Base-by-base conservation (phyloP, 495 filamentous ascomycete species). In the Aeminium ludgeri region DNA sequence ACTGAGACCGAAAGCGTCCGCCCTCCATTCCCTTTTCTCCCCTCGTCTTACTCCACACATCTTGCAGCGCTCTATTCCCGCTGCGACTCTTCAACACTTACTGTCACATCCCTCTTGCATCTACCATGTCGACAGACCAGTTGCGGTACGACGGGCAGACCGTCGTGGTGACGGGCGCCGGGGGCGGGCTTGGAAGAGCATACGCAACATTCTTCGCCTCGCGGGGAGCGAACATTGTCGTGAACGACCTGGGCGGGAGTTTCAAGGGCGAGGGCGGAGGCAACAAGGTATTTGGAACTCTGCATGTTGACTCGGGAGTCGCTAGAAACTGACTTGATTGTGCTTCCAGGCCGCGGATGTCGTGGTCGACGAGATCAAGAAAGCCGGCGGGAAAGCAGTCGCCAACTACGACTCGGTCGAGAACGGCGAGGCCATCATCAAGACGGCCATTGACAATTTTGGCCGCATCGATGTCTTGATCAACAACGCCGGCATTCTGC, bases 391-490 rank as follows among this genome's bases (percentile, higher is more conserved):
- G 59, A 92, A 94, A 67, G 91, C 89, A 40, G 86, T 93, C 23
- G 85, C 91, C 58, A 96, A 93, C 71, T 97, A 97, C 68, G 79
- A 96, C 74, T 86, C 79, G 61, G 89, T 97, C 53, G 82, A 85
- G 65, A 71, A 89, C 56, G 89, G 89, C 48, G 91, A 96, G 30
- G 75, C 67, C 56, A 96, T 97, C 60, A 93, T 97, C 66, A 80
- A 94, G 43, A 95, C 89, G 16, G 91, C 89, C 49, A 85, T 96
- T 55, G 74, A 87, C 66, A 72, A 68, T 48, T 97, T 86, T 54
- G 91, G 89, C 49, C 80, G 86, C 48, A 74, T 97, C 58, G 89
- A 97, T 63, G 67, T 97, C 35, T 76, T 97, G 48, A 74, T 96
- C 61, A 97, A 97, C 72, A 97, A 96, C 58, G 89, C 89, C 44